These are phyloP conservation scores for Dendrobium chrysotoxum DNA, from an alignment of 106 monocot genomes.

Conservation along the genomic window DNA sequence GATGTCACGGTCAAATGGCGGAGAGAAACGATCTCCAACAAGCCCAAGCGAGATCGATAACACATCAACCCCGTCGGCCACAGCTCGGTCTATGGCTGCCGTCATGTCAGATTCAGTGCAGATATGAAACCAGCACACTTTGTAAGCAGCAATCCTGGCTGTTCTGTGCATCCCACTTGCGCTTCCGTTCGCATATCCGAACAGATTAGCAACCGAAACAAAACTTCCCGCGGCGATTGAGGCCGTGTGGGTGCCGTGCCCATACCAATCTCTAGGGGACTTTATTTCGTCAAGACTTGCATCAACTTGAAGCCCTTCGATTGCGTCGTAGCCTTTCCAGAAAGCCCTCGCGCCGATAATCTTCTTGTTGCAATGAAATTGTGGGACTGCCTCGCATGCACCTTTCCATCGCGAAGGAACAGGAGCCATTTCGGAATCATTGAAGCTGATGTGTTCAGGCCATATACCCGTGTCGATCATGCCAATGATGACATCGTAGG, in stretches of 20 bases:
- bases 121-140: conserved; percentile 22
- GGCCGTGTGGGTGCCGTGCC: conserved; percentile 47
- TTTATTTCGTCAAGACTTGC: neutral
- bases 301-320: neutral
- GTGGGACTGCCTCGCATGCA: conserved; percentile 15
- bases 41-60: conserved; percentile 31
- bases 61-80: conserved; percentile 27
- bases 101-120: conserved; percentile 25
- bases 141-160: conserved; percentile 25
- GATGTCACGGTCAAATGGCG: conserved; percentile 13
- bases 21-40: neutral
- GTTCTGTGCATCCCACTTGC: conserved; percentile 12
- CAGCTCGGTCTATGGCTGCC: conserved; percentile 26
- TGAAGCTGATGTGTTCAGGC: conserved; percentile 36
- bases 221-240: conserved; percentile 28
- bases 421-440: conserved; percentile 23
- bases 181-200: conserved; percentile 18
- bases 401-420: conserved; percentile 38
- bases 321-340: conserved; percentile 24
- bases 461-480: conserved; percentile 42
- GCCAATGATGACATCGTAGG: conserved; percentile 30
- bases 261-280: conserved; percentile 25
- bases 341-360: conserved; percentile 35
- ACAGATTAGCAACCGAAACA: conserved; percentile 17
- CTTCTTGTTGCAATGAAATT: conserved; percentile 44